Base-by-base conservation (phyloP, 177 flowering plant species). In the Vitis hybrid region DNA sequence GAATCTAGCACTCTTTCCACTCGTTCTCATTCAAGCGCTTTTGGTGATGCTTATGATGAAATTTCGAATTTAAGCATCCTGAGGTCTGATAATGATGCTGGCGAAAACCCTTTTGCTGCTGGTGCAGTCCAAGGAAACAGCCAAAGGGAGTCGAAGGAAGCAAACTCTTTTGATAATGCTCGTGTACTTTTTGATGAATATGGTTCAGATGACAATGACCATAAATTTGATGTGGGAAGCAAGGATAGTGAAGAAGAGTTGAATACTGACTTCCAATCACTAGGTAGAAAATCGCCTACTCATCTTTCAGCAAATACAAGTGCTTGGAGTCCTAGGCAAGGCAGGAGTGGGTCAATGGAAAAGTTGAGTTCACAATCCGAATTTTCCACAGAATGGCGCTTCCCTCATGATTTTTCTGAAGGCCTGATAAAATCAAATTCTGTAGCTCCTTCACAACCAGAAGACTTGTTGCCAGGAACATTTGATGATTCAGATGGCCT, bases 401-500 rank as follows among this genome's bases (percentile, higher is more conserved):
- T 67, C 2, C 14, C 70, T 70, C 60, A 76, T 62, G 71, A 79
- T 27, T 73, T 78, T 64, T 61, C 80, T 56, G 85, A 75, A 66
- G 73, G 64, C 55, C 13, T 30, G 27, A 27, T 58, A 32, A 72
- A 70, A 60, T 64, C 74, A 27, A 74, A 70, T 59, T 66, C 74
- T 35, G 15, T 49, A 4, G 76, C 71, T 72, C 68, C 70, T 66
- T 66, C 81, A 7, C 75, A 74, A 18, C 50, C 72, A 64, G 76
- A 78, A 71, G 87, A 83, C 57, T 66, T 66, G 15, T 49, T 70
- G 24, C 77, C 83, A 16, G 81, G 72, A 35, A 63, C 81, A 18
- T 92, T 85, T 80, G 93, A 92, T 83, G 85, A 87, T 67, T 89
- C 89, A 50, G 92, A 91, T 71, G 87, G 81, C 60, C 74, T 74